A percentile compares a stretch with the other conserved stretches of the same genome.
phyloP scores from a whole-genome alignment of 2,329 filamentous ascomycete species.

The Atkinsonella hypoxylon region DNA sequence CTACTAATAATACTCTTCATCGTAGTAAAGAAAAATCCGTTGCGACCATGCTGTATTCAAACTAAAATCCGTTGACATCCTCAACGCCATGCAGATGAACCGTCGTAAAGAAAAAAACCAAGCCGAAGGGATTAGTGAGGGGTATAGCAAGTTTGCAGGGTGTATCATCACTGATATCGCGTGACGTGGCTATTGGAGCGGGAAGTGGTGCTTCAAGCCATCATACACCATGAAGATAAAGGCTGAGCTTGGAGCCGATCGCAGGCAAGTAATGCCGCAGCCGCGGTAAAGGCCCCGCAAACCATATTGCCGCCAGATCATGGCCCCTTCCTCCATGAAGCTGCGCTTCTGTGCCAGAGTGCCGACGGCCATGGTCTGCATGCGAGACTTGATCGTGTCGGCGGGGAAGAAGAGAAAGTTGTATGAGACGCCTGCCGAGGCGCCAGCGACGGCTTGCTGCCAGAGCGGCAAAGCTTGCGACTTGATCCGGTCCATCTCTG shows the following conservation, averaged over 20 bases:
- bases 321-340: slow-evolving; percentile 60
- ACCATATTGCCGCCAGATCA: slow-evolving; percentile 74
- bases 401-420: slow-evolving; percentile 97
- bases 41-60: not conserved
- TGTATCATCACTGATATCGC: no score
- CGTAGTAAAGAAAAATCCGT: not conserved
- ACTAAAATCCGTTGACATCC: slow-evolving; percentile 1
- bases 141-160: not conserved
- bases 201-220: slow-evolving; percentile 60
- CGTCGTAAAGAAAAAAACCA: slow-evolving; percentile 9
- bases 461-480: slow-evolving; percentile 57
- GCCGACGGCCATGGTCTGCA: slow-evolving; percentile 75
- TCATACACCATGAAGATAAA: slow-evolving; percentile 97
- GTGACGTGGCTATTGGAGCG: slow-evolving; percentile 24
- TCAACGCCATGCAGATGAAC: slow-evolving; percentile 6
- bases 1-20: not conserved
- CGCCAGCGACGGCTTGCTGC: slow-evolving; percentile 81
- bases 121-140: not conserved
- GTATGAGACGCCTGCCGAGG: slow-evolving; percentile 81
- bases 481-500: slow-evolving; percentile 28
- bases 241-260: slow-evolving; percentile 89
- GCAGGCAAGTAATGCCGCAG: slow-evolving; percentile 82
- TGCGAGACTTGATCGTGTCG: slow-evolving; percentile 92
- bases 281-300: slow-evolving; percentile 81
- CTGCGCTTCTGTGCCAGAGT: slow-evolving; percentile 43